phyloP scores from a whole-genome alignment of 768 basidiomycete species.

The Tephrocybe sp. region DNA sequence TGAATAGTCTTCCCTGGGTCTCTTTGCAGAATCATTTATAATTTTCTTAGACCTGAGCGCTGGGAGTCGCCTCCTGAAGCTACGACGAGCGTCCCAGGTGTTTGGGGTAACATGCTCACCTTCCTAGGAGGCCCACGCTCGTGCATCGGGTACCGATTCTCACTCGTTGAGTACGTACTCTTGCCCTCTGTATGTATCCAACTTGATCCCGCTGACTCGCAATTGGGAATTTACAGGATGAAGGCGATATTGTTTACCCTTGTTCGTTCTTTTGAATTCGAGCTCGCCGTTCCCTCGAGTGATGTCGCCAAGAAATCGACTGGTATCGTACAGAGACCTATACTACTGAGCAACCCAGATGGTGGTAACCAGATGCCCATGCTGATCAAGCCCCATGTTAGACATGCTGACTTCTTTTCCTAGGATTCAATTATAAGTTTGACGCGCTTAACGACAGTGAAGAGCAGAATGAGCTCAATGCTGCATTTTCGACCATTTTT shows the following conservation, averaged over 20 bases:
- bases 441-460: conserved; percentile 21
- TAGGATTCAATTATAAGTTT: conserved; percentile 29
- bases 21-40: too few species aligned
- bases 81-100: conserved; percentile 48
- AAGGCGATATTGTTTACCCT: conserved; percentile 47
- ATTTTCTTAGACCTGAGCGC: conserved; percentile 57
- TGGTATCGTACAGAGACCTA: conserved; percentile 45
- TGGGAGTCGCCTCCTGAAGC: conserved; percentile 51
- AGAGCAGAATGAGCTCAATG: conserved; percentile 41
- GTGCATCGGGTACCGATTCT: conserved; percentile 68
- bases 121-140: conserved; percentile 65
- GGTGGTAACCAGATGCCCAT: conserved; percentile 45
- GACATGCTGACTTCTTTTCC: background rate
- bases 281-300: conserved; percentile 46
- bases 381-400: conserved; percentile 26
- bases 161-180: conserved; percentile 47
- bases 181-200: background rate
- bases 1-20: conserved; percentile 28
- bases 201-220: background rate
- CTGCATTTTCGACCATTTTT: conserved; percentile 46
- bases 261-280: conserved; percentile 51
- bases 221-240: conserved; percentile 20
- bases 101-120: conserved; percentile 57
- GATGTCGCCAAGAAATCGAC: conserved; percentile 38
- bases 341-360: conserved; percentile 36